phyloP scores from a whole-genome alignment of 345 rosid genomes.

The Ceriops tagal region DNA sequence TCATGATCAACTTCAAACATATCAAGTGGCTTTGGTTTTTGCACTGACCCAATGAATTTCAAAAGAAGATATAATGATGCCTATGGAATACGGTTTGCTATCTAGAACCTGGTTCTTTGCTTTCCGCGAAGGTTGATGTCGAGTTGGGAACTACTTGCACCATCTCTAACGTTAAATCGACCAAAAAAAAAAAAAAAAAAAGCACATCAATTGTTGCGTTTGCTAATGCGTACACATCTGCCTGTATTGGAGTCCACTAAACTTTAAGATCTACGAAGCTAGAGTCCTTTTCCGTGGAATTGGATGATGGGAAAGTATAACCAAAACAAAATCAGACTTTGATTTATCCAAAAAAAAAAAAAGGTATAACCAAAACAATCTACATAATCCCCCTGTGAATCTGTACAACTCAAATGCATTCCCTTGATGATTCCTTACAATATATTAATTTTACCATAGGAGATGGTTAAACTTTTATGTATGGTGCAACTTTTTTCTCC shows the following conservation, averaged over 20 bases:
- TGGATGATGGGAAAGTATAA: slow-evolving; percentile 20
- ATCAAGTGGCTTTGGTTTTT: neutral
- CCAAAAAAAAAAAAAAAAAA: too few relatives aligned
- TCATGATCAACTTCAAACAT: too few relatives aligned
- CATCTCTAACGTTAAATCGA: too few relatives aligned
- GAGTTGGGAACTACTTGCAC: slow-evolving; percentile 16
- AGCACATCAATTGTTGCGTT: neutral
- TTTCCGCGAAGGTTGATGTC: slow-evolving; percentile 15
- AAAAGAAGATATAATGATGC: slow-evolving; percentile 17
- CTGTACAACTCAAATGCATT: slow-evolving; percentile 19
- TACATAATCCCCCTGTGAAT: slow-evolving; percentile 38
- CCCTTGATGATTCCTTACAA: slow-evolving; percentile 20
- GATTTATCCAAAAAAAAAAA: too few relatives aligned
- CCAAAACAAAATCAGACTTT: slow-evolving; percentile 1
- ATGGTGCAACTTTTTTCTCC: neutral
- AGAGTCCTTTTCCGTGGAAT: neutral
- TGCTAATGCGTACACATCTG: slow-evolving; percentile 5
- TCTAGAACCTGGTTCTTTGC: neutral
- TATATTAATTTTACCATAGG: too few relatives aligned
- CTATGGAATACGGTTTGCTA: neutral
- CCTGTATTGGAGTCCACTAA: neutral
- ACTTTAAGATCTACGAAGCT: slow-evolving; percentile 9
- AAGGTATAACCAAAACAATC: slow-evolving; percentile 12
- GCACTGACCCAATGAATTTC: slow-evolving; percentile 8
- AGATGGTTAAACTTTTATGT: too few relatives aligned